Evolutionary conservation across 164 flowering plant genomes (phyloP), one percentile per base, ranked within the genome.

Genomic region (Stephania yunnanensis): DNA sequence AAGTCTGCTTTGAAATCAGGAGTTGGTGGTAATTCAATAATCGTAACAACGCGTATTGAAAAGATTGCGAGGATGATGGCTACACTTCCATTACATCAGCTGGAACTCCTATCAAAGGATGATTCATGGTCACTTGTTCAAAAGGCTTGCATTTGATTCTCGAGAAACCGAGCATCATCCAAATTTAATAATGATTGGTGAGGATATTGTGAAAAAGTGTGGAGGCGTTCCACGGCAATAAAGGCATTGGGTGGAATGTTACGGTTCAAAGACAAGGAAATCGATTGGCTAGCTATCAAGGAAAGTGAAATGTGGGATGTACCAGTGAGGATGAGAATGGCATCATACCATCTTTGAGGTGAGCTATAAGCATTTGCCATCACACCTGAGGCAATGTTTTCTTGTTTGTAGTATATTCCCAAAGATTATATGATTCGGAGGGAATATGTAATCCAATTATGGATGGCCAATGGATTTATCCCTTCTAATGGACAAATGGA

Each of bases 341-440:
- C 7, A 67, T 77, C 3, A 74, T 80, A 25, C 82, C 82, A 3
- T 68, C 70, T 58, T 64, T 80, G 61, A 52, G 58, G 36, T 77
- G 9, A 76, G 82, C 10, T 74, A 80, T 55, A 42, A 73, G 12
- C 71, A 74, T 58, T 65, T 80, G 17, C 75, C 79, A 3, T 46
- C 65, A 29, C 58, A 52, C 46, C 22, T 80, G 19, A 80, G 73
- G 44, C 70, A 22, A 48, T 80, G 82, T 46, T 76, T 80, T 76
- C 58, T 71, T 9, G 76, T 64, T 50, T 80, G 82, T 46, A 76
- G 74, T 8, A 20, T 80, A 22, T 80, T 80, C 52, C 79, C 0
- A 80, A 76, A 46, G 77, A 73, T 72, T 30, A 11, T 72, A 1
- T 25, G 2, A 72, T 61, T 22, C 4, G 12, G 11, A 71, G 63